Conservation (phyloP, 345 rosid species). For the Raphanus sativus region DNA sequence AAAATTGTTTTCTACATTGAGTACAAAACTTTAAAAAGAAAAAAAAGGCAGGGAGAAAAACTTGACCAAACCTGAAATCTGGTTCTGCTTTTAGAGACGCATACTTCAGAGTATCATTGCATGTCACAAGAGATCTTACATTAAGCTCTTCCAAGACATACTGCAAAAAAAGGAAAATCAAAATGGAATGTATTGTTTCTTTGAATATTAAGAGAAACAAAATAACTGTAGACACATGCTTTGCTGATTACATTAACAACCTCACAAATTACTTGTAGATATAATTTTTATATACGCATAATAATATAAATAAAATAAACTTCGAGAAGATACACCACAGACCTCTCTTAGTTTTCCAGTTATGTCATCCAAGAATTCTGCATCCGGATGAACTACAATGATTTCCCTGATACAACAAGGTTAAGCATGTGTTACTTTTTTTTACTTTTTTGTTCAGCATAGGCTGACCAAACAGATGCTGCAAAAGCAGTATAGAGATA, state of each 20-base stretch:
- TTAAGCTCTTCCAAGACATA: slow-evolving; percentile 94
- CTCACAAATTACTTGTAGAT: background rate
- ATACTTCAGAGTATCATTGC: slow-evolving; percentile 80
- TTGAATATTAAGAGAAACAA: background rate
- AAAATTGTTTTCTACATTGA: slow-evolving; percentile 15
- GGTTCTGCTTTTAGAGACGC: slow-evolving; percentile 95
- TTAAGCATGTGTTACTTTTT: background rate
- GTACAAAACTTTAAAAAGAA: background rate
- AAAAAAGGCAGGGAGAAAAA: background rate
- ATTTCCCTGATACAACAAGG: slow-evolving; percentile 63
- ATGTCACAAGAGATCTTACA: slow-evolving; percentile 71
- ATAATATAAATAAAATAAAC: background rate
- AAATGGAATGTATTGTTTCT: background rate
- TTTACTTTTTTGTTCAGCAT: background rate
- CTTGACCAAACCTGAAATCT: slow-evolving; percentile 71
- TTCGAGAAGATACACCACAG: slow-evolving; percentile 22
- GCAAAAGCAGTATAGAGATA: background rate
- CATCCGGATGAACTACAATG: slow-evolving; percentile 88
- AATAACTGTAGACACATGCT: slow-evolving; percentile 4
- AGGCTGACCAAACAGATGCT: background rate
- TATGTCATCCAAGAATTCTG: slow-evolving; percentile 84
- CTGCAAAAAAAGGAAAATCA: slow-evolving; percentile 45
- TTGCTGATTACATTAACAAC: background rate
- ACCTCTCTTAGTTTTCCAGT: slow-evolving; percentile 90
- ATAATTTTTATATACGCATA: background rate